Conservation (phyloP, 1,284 basidiomycete genomes). For the Ceraceosorus guamensis region DNA sequence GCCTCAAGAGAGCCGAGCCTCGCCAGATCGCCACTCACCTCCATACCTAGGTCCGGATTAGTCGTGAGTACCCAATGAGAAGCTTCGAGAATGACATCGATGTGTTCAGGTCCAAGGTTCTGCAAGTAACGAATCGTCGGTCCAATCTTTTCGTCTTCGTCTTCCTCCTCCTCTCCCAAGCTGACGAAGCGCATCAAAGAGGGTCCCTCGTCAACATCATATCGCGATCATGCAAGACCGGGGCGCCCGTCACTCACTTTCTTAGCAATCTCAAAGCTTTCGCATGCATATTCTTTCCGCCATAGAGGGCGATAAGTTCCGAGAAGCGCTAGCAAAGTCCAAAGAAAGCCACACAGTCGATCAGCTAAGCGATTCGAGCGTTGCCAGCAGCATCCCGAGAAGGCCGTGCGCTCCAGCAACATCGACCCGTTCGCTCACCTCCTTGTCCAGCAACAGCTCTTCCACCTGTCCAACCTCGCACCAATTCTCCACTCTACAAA, state of each 20-base stretch:
- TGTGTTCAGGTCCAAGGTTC: slow-evolving; percentile 58
- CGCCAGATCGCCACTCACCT: too few species aligned
- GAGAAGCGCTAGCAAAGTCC: slow-evolving; percentile 78
- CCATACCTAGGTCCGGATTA: slow-evolving; percentile 65
- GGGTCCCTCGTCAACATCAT: neutral
- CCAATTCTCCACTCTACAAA: slow-evolving; percentile 91
- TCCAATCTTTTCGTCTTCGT: slow-evolving; percentile 67
- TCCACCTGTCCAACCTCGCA: slow-evolving; percentile 94
- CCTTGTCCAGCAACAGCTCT: slow-evolving; percentile 69
- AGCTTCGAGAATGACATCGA: slow-evolving; percentile 33
- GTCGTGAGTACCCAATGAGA: slow-evolving; percentile 79
- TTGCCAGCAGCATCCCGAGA: neutral
- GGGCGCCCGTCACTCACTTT: slow-evolving; percentile 53
- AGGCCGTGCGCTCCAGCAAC: slow-evolving; percentile 1
- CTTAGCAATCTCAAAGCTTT: slow-evolving; percentile 78
- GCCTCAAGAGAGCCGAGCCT: too few species aligned
- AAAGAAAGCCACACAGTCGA: too few species aligned
- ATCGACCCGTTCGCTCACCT: too few species aligned
- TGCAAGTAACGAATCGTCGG: slow-evolving; percentile 86
- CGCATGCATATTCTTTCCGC: slow-evolving; percentile 87
- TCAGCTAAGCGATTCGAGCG: too few species aligned
- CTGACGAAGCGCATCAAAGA: neutral
- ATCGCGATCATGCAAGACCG: too few species aligned
- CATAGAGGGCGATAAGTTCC: slow-evolving; percentile 84
- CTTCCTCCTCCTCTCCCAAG: slow-evolving; percentile 61